A percentile compares a stretch with the other conserved stretches of the same genome.
These are phyloP conservation scores for Chaetomium strumarium DNA, from an alignment of 2,329 filamentous ascomycete genomes.

Conservation along the genomic window DNA sequence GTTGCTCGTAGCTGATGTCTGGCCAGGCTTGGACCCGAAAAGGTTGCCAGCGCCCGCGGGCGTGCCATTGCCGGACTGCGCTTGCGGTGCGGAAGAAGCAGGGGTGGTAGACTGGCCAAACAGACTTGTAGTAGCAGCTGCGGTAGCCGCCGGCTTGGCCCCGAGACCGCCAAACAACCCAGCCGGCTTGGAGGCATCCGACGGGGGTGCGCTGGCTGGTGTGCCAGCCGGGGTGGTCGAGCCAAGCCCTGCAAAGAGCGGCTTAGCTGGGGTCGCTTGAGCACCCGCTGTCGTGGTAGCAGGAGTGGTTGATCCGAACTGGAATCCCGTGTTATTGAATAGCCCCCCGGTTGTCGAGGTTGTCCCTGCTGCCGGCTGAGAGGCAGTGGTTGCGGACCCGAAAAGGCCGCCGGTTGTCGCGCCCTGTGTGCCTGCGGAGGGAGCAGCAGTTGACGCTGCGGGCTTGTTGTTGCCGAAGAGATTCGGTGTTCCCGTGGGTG, in stretches of 20 bases:
- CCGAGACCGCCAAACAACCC: constrained; percentile 15
- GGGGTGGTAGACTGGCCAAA: constrained; percentile 15
- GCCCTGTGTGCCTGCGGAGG: constrained; percentile 15
- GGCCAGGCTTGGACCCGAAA: constrained; percentile 23
- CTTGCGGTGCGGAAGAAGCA: constrained; percentile 3
- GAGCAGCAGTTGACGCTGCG: constrained; percentile 15
- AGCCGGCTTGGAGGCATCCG: constrained; percentile 29
- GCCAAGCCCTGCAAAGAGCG: constrained; percentile 38
- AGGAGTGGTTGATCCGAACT: constrained; percentile 6
- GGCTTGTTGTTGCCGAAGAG: constrained; percentile 17
- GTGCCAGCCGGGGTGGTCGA: constrained; percentile 53
- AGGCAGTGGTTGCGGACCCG: constrained; percentile 5
- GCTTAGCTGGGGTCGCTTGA: constrained; percentile 42
- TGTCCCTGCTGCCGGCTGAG: constrained; percentile 3
- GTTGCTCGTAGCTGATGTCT: constrained; percentile 17
- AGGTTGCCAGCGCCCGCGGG: constrained; percentile 17
- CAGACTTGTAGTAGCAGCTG: constrained; percentile 11
- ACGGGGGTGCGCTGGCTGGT: constrained; percentile 50
- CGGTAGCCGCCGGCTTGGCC: constrained; percentile 27
- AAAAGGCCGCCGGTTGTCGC: constrained; percentile 18
- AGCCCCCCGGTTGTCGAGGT: constrained; percentile 15
- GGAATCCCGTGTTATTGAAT: constrained; percentile 19
- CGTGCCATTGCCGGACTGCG: neutral
- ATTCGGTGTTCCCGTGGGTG: constrained; percentile 3
- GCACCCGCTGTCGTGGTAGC: constrained; percentile 11